These are phyloP conservation scores for Solanum chacoense DNA, from an alignment of 305 asterid genomes.

Conservation along the genomic window DNA sequence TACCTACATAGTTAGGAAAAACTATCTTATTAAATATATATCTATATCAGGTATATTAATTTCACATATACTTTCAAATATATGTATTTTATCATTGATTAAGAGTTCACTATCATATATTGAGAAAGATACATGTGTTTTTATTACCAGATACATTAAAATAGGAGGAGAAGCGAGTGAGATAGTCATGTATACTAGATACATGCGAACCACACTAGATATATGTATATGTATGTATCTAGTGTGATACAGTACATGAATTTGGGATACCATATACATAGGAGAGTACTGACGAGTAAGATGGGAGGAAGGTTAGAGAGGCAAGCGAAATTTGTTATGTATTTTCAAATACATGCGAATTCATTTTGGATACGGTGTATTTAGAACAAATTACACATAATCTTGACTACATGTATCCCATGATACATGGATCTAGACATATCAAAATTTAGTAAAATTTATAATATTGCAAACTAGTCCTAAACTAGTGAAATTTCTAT, in stretches of 20 bases:
- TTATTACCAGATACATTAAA: background rate
- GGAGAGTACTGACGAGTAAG: background rate
- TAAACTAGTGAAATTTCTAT: too few species aligned
- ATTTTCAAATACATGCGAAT: too few species aligned
- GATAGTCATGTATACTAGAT: background rate
- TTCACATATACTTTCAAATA: too few species aligned
- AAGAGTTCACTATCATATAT: too few species aligned
- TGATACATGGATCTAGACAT: background rate
- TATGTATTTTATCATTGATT: too few species aligned
- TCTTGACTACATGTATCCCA: background rate
- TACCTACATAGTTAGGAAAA: too few species aligned
- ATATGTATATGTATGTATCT: too few species aligned
- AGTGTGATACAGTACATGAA: background rate
- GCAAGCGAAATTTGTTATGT: background rate
- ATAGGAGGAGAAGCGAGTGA: background rate
- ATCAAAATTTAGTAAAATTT: too few species aligned
- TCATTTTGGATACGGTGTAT: background rate
- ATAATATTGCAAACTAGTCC: background rate
- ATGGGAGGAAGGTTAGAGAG: too few species aligned
- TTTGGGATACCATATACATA: too few species aligned
- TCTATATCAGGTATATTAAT: too few species aligned
- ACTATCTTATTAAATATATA: too few species aligned
- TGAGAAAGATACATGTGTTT: background rate
- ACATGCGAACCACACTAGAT: background rate
- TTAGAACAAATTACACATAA: background rate